Evolutionary conservation across 805 yeast species (phyloP), one percentile per base, ranked within the genome.

Genomic region (Lipomyces sp.): DNA sequence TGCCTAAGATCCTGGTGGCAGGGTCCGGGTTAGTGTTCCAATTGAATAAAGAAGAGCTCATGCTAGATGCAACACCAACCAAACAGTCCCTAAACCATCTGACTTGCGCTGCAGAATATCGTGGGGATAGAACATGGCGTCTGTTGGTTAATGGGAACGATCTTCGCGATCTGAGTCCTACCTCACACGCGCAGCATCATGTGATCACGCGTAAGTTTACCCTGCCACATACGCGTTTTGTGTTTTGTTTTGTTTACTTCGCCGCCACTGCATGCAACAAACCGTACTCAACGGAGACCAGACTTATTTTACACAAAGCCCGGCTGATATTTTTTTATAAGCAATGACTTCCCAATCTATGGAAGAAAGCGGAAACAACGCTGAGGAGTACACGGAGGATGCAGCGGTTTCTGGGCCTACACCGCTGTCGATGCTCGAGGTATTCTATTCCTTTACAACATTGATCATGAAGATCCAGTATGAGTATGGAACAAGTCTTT

Each of bases 1-100:
- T 59, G 42, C 62, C 63, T 6, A 57, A 55, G 33, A 59, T 59
- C 63, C 62, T 59, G 35, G 13, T 22, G 26, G 14, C n/a, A 22
- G 18, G 23, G 5, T 37, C 33, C n/a, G n/a, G n/a, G n/a, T n/a
- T n/a, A n/a, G n/a, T n/a, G n/a, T n/a, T n/a, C n/a, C n/a, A n/a
- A n/a, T n/a, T n/a, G n/a, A n/a, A n/a, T n/a, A n/a, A n/a, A n/a
- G n/a, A n/a, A n/a, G n/a, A n/a, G n/a, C n/a, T n/a, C n/a, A n/a
- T n/a, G n/a, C n/a, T n/a, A n/a, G n/a, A n/a, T n/a, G n/a, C n/a
- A n/a, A n/a, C n/a, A n/a, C 60, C 8, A 37, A 56, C 61, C 61
- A 58, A 6, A 55, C 61, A 8, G 61, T 58, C 37, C 59, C 38
- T 19, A 58, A 40, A 13, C 61, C 59, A 14, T 33, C 32, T 1